Conservation (phyloP, 805 yeast species). For the Nakazawaea peltata region DNA sequence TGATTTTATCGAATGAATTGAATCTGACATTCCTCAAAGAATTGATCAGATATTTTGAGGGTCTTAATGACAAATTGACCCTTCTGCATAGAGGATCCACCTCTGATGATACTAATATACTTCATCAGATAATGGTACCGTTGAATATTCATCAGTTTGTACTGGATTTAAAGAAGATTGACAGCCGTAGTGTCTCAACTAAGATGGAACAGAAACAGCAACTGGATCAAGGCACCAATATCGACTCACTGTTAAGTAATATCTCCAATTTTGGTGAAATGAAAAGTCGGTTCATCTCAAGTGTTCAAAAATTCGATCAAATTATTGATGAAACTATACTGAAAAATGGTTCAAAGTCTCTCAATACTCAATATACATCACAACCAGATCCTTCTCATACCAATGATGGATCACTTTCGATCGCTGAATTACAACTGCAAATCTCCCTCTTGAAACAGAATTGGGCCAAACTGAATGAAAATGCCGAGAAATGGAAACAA, state of each 20-base stretch:
- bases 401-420: too few relatives aligned
- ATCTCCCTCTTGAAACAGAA: conserved; percentile 8
- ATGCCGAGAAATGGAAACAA: conserved; percentile 19
- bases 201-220: too few relatives aligned
- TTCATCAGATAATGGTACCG: background rate
- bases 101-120: too few relatives aligned
- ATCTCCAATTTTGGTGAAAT: conserved; percentile 8
- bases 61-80: background rate
- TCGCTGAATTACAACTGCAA: conserved; percentile 11
- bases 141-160: conserved; percentile 2
- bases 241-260: background rate
- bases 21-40: conserved; percentile 1
- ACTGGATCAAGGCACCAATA: background rate
- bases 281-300: conserved; percentile 7
- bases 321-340: background rate
- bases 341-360: too few relatives aligned
- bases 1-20: conserved; percentile 4
- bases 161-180: background rate
- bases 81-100: too few relatives aligned
- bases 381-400: background rate
- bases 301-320: background rate
- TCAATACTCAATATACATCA: background rate
- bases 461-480: conserved; percentile 15
- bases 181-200: too few relatives aligned
- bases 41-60: conserved; percentile 1